A percentile compares a stretch with the other conserved stretches of the same genome.
Conservation (phyloP, 208 protist species). For the Crithidia acanthocephali region DNA sequence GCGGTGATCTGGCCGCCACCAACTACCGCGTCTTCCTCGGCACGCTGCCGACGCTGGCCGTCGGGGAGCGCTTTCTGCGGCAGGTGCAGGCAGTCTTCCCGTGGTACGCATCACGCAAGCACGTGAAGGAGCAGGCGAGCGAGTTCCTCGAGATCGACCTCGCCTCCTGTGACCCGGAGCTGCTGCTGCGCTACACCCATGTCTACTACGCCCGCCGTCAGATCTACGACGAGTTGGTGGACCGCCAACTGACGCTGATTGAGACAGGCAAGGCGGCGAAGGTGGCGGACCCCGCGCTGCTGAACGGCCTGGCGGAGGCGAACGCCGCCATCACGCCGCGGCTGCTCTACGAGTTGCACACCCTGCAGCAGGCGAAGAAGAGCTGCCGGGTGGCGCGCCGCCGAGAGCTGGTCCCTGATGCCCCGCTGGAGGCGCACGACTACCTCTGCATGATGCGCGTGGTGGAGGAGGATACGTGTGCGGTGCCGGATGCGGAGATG, state of each 20-base stretch:
- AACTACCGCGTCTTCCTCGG: constrained; percentile 86
- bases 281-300: constrained; percentile 59
- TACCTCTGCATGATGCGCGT: constrained; percentile 91
- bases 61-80: constrained; percentile 82
- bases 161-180: constrained; percentile 80
- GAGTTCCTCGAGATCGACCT: constrained; percentile 91
- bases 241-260: constrained; percentile 79
- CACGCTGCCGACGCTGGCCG: constrained; percentile 60
- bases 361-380: constrained; percentile 65
- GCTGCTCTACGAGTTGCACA: constrained; percentile 59
- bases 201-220: constrained; percentile 85
- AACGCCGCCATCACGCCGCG: constrained; percentile 57
- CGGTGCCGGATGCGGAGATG: constrained; percentile 77
- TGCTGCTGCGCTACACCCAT: constrained; percentile 86
- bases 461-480: constrained; percentile 73
- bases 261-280: constrained; percentile 77
- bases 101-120: constrained; percentile 85
- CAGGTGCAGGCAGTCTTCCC: constrained; percentile 84
- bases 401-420: constrained; percentile 75
- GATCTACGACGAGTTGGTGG: constrained; percentile 77
- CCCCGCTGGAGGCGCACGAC: constrained; percentile 76
- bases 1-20: constrained; percentile 66
- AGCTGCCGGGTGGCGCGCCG: constrained; percentile 53
- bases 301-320: constrained; percentile 60
- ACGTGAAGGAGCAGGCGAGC: constrained; percentile 89